Base-by-base conservation (phyloP, 768 basidiomycete species). In the Termitomyces sp. region DNA sequence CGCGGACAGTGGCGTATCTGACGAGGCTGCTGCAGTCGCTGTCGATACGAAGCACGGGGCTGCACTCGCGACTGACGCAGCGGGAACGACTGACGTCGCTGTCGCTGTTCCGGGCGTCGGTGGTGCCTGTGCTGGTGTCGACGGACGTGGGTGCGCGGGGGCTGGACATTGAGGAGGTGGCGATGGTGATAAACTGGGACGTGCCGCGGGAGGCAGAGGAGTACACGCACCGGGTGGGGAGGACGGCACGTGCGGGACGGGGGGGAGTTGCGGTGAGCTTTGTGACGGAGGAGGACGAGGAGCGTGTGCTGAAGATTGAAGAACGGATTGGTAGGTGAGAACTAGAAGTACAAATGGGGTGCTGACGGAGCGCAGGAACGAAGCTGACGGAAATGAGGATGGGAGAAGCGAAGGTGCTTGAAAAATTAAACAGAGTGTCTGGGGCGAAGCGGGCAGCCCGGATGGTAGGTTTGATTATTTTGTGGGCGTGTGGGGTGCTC, bases 131-230 rank as follows among this genome's bases (percentile, higher is more conserved):
- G 45, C 77, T 99, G 49, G 82, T 99, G 47, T 92, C 90, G 32
- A 98, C 96, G 8, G 96, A 98, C 68, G 96, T 99, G 33, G 97
- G 93, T 16, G 89, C 91, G 20, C 86, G 97, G 66, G 97, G 97
- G 32, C 73, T 99, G 58, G 97, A 98, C 73, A 96, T 98, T 56
- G 93, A 93, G 60, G 92, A 95, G 63, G 95, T 99, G 11, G 94
- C 91, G 11, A 85, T 98, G 77, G 93, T 99, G 20, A 79, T 99
- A 57, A 98, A 99, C 62, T 99, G 95, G 94, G 96, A 99, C 70
- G 76, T 98, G 61, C 97, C 97, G 14, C 78, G 80, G 13, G 86
- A 88, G 67, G 80, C 92, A 5, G 96, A 96, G 70, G 95, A 96
- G 69, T 99, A 99, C 67, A 90, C 93, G 1, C 97, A 99, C 74